phyloP scores from a whole-genome alignment of 768 basidiomycete species.

The Cystobasidium ongulense region DNA sequence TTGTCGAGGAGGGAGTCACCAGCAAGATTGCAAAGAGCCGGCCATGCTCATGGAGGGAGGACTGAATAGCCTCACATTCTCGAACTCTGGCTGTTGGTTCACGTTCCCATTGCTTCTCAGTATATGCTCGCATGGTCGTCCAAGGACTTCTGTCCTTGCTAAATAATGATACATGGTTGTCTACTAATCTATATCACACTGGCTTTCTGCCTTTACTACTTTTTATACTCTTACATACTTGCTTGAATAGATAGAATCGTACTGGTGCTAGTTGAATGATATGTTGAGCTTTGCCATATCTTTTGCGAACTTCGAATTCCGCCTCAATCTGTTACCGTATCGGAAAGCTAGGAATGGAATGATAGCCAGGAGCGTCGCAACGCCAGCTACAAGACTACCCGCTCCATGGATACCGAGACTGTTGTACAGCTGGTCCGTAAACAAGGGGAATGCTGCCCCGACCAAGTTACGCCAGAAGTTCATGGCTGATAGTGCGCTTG shows the following conservation, averaged over 20 bases:
- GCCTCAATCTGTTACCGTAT: conserved; percentile 11
- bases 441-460: conserved; percentile 15
- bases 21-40: too few species aligned
- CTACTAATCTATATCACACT: too few species aligned
- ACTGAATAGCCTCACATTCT: too few species aligned
- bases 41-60: too few species aligned
- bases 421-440: conserved; percentile 7
- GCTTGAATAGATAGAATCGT: background rate
- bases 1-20: too few species aligned
- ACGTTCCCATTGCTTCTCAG: too few species aligned
- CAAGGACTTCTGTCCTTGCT: too few species aligned
- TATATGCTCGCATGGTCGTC: too few species aligned
- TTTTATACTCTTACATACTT: background rate
- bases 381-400: conserved; percentile 8
- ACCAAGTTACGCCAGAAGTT: conserved; percentile 14
- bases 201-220: background rate
- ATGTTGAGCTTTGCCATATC: conserved; percentile 14
- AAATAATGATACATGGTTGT: too few species aligned
- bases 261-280: conserved; percentile 42
- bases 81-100: too few species aligned
- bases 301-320: background rate
- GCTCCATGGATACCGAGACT: conserved; percentile 22
- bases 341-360: conserved; percentile 12
- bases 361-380: conserved; percentile 14
- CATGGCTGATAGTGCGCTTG: conserved; percentile 15